Conservation (phyloP, 2,329 filamentous ascomycete species). For the Rhytidhysteron rufulum region DNA sequence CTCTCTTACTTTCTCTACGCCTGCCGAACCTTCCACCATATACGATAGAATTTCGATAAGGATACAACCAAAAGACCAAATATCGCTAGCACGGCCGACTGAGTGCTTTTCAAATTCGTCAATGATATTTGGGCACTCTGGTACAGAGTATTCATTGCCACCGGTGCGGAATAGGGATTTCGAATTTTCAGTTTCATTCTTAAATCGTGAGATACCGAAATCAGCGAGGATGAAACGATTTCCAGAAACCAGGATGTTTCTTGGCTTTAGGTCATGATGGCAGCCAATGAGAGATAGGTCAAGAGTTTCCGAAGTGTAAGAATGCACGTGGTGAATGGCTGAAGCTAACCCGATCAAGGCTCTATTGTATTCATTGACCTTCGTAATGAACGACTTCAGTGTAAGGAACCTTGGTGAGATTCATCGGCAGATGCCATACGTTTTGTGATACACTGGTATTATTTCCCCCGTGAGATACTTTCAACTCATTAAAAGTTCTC, state of each 20-base stretch:
- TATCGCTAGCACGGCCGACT: neutral
- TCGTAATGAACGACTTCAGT: too few relatives aligned
- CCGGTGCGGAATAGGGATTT: neutral
- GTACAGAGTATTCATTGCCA: neutral
- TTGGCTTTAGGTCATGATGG: neutral
- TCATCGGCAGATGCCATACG: too few relatives aligned
- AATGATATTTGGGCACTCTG: neutral
- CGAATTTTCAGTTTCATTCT: neutral
- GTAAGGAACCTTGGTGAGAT: too few relatives aligned
- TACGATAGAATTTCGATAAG: neutral
- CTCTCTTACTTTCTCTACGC: neutral
- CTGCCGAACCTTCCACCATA: neutral
- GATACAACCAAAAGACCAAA: constrained; percentile 1
- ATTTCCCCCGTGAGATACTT: too few relatives aligned
- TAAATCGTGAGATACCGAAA: neutral
- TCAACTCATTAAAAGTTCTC: too few relatives aligned
- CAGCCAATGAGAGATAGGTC: neutral
- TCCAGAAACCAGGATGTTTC: neutral
- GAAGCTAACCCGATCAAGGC: too few relatives aligned
- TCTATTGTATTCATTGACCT: too few relatives aligned
- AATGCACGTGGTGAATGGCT: neutral
- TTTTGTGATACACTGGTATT: too few relatives aligned
- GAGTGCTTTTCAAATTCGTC: neutral
- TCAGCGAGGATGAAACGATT: neutral
- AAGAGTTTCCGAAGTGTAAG: neutral